Evolutionary conservation across 2,329 filamentous ascomycete species (phyloP), one percentile per base, ranked within the genome.

Genomic region (Endoconidiophora laricicola): DNA sequence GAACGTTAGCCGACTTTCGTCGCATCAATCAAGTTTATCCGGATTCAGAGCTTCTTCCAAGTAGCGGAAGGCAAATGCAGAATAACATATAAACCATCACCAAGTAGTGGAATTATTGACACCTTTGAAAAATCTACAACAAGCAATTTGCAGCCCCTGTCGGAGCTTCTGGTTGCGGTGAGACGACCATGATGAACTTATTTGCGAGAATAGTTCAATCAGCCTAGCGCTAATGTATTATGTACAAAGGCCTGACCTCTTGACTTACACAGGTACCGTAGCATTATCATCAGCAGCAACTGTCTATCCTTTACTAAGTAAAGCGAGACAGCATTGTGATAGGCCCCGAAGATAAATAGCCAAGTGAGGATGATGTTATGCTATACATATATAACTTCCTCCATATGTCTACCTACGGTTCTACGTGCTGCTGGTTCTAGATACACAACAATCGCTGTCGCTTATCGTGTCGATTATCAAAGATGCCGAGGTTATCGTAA

Each of bases 381-480:
- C 61, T 66, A 1, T 74, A 76, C 58, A 70, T 72, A 2, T 69
- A 71, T 56, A 69, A 74, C 12, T 79, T 79, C 52, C 66, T 79
- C 26, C 16, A 60, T 65, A 1, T 70, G 69, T 1, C 65, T 79
- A 0, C 74, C 76, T 2, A 64, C 65, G 3, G 79, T 79, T 0
- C 66, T 85, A 18, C 73, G 80, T 58, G 47, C 57, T 22, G 64
- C 65, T 0, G 50, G 53, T 16, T 52, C 56, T 60, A 69, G 54
- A 52, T 61, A 61, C 46, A 70, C 78, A 0, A 81, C 78, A 0
- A 66, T 84, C 7, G 76, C 78, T 3, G 78, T 84, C 1, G 79
- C 81, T 1, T 80, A 83, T 60, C 68, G 79, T 4, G 3, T 67
- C 75, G 22, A 69, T 67, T 0, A 62, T 69, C 3, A 78, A 76